Base-by-base conservation (phyloP, 1,284 basidiomycete genomes). In the Ustilago cynodontis region DNA sequence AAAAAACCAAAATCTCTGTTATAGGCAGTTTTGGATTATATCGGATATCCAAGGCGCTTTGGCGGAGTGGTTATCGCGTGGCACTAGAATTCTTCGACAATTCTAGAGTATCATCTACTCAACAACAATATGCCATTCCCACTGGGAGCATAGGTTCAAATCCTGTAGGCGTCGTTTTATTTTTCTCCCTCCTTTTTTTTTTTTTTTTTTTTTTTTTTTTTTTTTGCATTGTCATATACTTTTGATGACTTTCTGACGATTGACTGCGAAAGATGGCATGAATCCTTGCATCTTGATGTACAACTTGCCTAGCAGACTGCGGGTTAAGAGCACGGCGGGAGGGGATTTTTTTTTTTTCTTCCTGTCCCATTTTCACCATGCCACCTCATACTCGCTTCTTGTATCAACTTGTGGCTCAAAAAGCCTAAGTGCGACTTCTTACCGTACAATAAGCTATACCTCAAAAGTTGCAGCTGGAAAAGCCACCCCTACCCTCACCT, bases 61-160 rank as follows among this genome's bases (percentile, higher is more conserved):
- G 72, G 72, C 72, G 72, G 72, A 75, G 72, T 70, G 72, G 72
- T 75, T 70, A 75, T 75, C 72, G 72, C 72, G 72, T 75, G 72
- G 72, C 72, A 75, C 66, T 75, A 65, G 72, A 75, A 75, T 62
- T 47, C 1, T 3, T 29, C n/a, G n/a, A 1, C 28, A 8, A 70
- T 66, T 69, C 66, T 70, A 69, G 67, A 68, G 43, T 63, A 29
- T 26, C n/a, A 45, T 24, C 63, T 70, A 50, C 65, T 68, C 71
- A 62, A 61, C 66, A 70, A 29, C 11, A 22, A 65, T 35, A 71
- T 71, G 72, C 72, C 72, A 75, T 75, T 75, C 72, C 72, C 72
- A 70, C 72, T 67, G 72, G 72, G 72, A 75, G 72, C 72, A 75
- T 59, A 75, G 72, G 72, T 75, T 75, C 72, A 71, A 75, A 71